A percentile compares a stretch with the other conserved stretches of the same genome.
These are phyloP conservation scores for Ophiocordyceps camponoti-floridani DNA, from an alignment of 2,329 filamentous ascomycete genomes.

Conservation along the genomic window DNA sequence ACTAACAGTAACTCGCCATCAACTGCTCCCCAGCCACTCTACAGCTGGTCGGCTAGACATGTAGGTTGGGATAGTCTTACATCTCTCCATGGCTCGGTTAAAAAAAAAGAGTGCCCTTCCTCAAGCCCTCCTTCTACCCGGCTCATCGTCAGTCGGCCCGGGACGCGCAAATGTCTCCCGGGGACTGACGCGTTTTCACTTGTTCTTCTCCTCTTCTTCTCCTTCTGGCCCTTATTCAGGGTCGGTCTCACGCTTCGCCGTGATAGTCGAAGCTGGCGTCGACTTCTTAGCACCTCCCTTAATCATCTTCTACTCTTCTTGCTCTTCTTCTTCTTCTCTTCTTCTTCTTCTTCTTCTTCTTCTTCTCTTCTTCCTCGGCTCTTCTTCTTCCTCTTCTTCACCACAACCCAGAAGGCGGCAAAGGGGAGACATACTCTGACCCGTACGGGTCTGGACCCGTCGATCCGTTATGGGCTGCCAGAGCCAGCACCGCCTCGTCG, in stretches of 20 bases:
- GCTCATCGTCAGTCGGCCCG: background rate
- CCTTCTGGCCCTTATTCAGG: background rate
- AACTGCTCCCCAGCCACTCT: background rate
- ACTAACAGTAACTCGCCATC: background rate
- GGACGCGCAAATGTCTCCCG: no score
- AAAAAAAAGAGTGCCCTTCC: background rate
- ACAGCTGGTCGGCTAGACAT: background rate
- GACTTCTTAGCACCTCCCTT: background rate
- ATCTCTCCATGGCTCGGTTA: background rate
- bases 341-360: no score
- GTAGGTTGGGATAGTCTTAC: background rate
- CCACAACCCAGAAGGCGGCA: no score
- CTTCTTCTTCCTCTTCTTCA: background rate
- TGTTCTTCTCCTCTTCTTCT: no score
- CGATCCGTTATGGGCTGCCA: slow-evolving; percentile 24
- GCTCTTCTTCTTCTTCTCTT: no score
- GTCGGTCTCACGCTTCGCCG: slow-evolving; percentile 16
- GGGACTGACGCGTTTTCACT: no score
- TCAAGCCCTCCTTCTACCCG: background rate
- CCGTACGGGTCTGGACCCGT: slow-evolving; percentile 19
- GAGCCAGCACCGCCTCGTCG: slow-evolving; percentile 29
- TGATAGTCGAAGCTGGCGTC: slow-evolving; percentile 19
- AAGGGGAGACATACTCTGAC: slow-evolving; percentile 19
- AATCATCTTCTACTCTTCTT: no score
- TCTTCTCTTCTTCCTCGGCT: no score